Percentiles rank a stretch among this genome's conserved stretches.
Evolutionary conservation across 2,329 filamentous ascomycete genomes (phyloP).

Genomic region (Thelonectria rubi): DNA sequence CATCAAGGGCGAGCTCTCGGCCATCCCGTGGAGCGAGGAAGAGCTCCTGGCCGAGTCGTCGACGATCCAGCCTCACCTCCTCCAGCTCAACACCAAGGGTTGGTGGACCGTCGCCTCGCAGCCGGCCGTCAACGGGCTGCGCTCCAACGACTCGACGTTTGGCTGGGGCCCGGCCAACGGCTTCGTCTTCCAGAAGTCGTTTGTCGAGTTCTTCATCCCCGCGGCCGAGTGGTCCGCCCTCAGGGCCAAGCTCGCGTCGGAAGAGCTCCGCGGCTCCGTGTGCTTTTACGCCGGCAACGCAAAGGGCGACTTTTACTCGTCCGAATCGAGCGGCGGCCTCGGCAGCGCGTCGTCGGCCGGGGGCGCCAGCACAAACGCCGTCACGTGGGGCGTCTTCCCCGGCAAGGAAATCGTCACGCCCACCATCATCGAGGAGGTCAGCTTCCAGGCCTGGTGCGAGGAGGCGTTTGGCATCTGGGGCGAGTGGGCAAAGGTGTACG

Average conservation of each 20-base stretch:
- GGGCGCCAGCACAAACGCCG: slow-evolving; percentile 79
- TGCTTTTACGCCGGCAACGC: slow-evolving; percentile 90
- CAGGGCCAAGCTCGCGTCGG: slow-evolving; percentile 66
- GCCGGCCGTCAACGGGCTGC: slow-evolving; percentile 87
- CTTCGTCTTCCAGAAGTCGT: slow-evolving; percentile 98
- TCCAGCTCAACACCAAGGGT: slow-evolving; percentile 79
- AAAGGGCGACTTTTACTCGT: slow-evolving; percentile 79
- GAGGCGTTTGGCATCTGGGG: slow-evolving; percentile 96
- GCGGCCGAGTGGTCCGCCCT: slow-evolving; percentile 75
- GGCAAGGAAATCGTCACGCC: slow-evolving; percentile 96
- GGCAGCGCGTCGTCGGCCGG: slow-evolving; percentile 43
- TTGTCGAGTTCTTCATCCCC: slow-evolving; percentile 95
- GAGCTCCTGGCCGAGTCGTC: slow-evolving; percentile 84
- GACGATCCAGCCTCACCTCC: slow-evolving; percentile 79
- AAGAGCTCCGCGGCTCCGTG: slow-evolving; percentile 71
- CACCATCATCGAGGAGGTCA: slow-evolving; percentile 95
- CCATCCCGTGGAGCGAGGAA: slow-evolving; percentile 95
- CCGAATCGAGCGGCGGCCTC: slow-evolving; percentile 58
- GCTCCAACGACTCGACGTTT: slow-evolving; percentile 79
- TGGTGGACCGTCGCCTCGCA: slow-evolving; percentile 99
- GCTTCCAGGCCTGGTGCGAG: slow-evolving; percentile 92
- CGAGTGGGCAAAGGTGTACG: slow-evolving; percentile 92
- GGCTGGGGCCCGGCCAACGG: slow-evolving; percentile 94
- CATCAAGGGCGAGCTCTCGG: slow-evolving; percentile 78
- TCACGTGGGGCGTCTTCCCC: slow-evolving; percentile 96